phyloP scores from a whole-genome alignment of 108 stramenopile genomes.

The Schizochytrium sp. region DNA sequence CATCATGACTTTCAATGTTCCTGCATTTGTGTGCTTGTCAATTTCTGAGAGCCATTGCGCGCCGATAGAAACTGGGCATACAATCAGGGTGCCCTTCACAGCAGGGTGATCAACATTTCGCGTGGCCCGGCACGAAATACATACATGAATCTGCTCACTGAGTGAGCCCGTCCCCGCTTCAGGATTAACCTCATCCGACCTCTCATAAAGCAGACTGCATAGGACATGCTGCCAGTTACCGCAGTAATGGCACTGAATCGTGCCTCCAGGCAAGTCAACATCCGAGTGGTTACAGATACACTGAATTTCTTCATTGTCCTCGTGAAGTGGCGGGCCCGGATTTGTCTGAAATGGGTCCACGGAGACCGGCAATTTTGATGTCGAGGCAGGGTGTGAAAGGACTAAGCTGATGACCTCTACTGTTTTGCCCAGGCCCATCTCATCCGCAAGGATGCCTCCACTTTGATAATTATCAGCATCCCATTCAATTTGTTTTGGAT shows the following conservation, averaged over 20 bases:
- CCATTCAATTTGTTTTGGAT: neutral
- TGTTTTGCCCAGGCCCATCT: slow-evolving; percentile 70
- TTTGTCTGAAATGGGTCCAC: neutral
- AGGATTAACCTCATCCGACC: neutral
- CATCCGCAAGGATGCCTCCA: slow-evolving; percentile 63
- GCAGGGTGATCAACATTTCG: neutral
- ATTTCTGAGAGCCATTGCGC: slow-evolving; percentile 42
- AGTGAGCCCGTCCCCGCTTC: neutral
- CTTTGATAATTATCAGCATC: too few relatives aligned
- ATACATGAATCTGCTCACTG: neutral
- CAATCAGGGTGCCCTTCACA: slow-evolving; percentile 15
- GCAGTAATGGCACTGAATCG: slow-evolving; percentile 26
- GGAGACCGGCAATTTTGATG: neutral
- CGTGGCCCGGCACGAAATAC: slow-evolving; percentile 15
- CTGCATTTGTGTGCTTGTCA: slow-evolving; percentile 2
- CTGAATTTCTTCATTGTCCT: neutral
- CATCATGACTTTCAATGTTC: slow-evolving; percentile 5
- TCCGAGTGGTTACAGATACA: slow-evolving; percentile 16
- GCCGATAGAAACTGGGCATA: slow-evolving; percentile 20
- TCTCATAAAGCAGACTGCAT: neutral
- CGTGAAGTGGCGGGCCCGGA: neutral
- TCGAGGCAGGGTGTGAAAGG: neutral
- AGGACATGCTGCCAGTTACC: slow-evolving; percentile 30
- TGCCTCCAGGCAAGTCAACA: neutral
- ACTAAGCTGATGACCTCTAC: slow-evolving; percentile 58